Evolutionary conservation across 2,329 filamentous ascomycete species (phyloP).

Genomic region (Chalaropsis ovoidea): DNA sequence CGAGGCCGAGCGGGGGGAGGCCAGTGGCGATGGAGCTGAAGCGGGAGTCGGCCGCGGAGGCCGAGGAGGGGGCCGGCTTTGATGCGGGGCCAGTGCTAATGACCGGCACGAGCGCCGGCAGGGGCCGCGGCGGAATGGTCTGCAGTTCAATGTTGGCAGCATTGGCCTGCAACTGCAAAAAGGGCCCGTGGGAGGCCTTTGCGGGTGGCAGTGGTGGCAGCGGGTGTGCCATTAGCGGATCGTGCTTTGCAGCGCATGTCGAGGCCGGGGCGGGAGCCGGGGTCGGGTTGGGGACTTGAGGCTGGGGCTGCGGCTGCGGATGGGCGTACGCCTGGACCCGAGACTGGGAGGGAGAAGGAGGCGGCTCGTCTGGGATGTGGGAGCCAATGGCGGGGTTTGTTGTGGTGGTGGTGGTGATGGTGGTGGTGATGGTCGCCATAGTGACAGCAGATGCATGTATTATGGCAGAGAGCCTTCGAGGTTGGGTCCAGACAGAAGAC

Average conservation of each 20-base stretch:
- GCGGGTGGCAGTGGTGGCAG: neutral
- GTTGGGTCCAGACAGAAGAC: neutral
- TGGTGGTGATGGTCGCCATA: constrained; percentile 8
- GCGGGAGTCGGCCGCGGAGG: neutral
- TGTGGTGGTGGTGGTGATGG: neutral
- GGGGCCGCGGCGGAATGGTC: neutral
- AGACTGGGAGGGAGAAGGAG: neutral
- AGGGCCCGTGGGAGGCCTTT: neutral
- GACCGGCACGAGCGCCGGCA: neutral
- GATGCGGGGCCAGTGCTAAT: neutral
- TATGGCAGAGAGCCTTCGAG: neutral
- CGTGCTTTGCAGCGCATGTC: neutral
- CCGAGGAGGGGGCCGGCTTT: neutral
- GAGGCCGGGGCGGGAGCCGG: neutral
- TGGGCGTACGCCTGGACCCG: neutral
- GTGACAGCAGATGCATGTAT: neutral
- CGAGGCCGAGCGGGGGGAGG: neutral
- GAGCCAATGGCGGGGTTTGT: neutral
- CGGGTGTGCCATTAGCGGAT: neutral
- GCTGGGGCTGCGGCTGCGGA: neutral
- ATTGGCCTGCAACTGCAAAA: neutral
- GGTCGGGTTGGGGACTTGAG: neutral
- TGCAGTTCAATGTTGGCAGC: neutral
- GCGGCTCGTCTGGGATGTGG: neutral
- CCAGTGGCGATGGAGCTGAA: neutral